Percentiles rank a stretch among this genome's conserved stretches.
Conservation (phyloP, 2,329 filamentous ascomycete species). For the Coniochaeta pulveracea region DNA sequence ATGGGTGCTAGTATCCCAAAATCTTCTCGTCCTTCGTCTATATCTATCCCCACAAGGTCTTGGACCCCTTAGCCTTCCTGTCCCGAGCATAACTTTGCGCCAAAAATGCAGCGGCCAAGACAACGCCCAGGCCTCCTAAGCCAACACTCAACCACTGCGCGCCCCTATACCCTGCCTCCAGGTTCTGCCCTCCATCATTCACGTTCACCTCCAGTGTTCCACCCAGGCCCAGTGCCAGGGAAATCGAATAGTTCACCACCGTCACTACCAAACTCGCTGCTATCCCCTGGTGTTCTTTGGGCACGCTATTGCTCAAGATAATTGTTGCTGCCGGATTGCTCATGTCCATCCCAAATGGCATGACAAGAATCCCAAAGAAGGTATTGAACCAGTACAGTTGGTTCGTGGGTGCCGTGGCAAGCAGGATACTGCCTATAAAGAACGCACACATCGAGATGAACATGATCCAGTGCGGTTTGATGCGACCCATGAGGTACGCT, state of each 20-base stretch:
- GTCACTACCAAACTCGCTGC: slow-evolving; percentile 47
- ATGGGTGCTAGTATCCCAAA: too few species aligned
- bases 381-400: slow-evolving; percentile 55
- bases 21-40: too few species aligned
- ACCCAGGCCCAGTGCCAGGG: slow-evolving; percentile 52
- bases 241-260: slow-evolving; percentile 58
- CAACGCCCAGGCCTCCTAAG: slow-evolving; percentile 21
- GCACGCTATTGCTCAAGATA: slow-evolving; percentile 42
- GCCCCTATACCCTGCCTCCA: slow-evolving; percentile 22
- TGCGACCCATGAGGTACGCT: slow-evolving; percentile 27
- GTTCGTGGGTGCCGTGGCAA: slow-evolving; percentile 33
- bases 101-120: slow-evolving; percentile 20
- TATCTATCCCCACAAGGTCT: too few species aligned
- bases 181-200: slow-evolving; percentile 13
- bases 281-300: slow-evolving; percentile 32
- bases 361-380: slow-evolving; percentile 47
- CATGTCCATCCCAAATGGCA: slow-evolving; percentile 57
- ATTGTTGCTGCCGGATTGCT: slow-evolving; percentile 51
- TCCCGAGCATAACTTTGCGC: slow-evolving; percentile 13
- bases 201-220: slow-evolving; percentile 46
- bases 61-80: too few species aligned
- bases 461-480: slow-evolving; percentile 29
- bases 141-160: slow-evolving; percentile 30
- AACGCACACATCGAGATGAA: slow-evolving; percentile 31
- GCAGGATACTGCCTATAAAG: slow-evolving; percentile 27